Base-by-base conservation (phyloP, 768 basidiomycete genomes). In the Auriscalpium microsporum region DNA sequence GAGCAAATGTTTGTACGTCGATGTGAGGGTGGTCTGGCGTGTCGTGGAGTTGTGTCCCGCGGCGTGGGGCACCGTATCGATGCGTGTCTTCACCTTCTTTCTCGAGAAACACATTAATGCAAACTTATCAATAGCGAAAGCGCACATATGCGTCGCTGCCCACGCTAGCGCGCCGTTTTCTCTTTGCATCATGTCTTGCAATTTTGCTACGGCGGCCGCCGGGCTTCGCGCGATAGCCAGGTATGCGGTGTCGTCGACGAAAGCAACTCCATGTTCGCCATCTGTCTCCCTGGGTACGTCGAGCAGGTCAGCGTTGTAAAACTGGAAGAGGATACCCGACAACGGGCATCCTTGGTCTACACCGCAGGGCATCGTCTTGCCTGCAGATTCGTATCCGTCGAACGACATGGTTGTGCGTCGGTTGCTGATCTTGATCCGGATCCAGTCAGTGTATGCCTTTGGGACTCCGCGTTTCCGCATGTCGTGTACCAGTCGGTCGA, bases 401-500 rank as follows among this genome's bases (percentile, higher is more conserved):
- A 62, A 60, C 1, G 28, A 45, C n/a, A 60, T 44, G 16, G 19
- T 52, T 6, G 62, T 62, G 21, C 40, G 17, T 14, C 62, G 52
- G n/a, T 45, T 53, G 28, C 33, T 35, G 8, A 62, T 35, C 7
- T 52, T 48, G 16, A 21, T 19, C 33, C 53, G 49, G 5, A 58
- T 49, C 61, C 45, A 64, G 0, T 61, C 46, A 0, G 68, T 57
- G 46, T 67, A 67, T 16, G 45, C 44, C 9, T 54, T 36, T 6
- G 74, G 71, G 0, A 75, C 64, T 0, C 70, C 42, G 3, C 59
- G 36, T 48, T 62, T 64, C 11, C 60, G 47, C 53, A 76, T 55
- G 50, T 73, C 67, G 53, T 73, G 68, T 1, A 68, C 44, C 0
- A 76, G 68, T 0, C 58, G 28, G 2, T 69, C 68, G 0, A 56